These are phyloP conservation scores for Ascomycota sp. DNA, from an alignment of 2,329 filamentous ascomycete species.

Conservation along the genomic window DNA sequence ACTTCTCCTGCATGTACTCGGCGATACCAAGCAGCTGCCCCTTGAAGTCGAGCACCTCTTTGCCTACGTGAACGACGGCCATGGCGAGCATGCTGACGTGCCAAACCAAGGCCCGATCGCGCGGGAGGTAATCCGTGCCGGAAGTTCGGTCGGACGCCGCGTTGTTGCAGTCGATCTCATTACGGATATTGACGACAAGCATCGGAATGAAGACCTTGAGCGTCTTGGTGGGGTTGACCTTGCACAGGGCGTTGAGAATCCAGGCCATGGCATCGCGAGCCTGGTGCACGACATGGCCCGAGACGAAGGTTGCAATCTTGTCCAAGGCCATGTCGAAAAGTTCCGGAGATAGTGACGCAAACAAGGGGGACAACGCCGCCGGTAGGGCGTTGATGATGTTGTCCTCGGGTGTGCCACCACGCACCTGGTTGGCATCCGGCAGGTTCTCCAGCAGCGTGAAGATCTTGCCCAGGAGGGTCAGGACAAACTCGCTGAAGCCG, in stretches of 20 bases:
- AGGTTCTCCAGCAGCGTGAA: conserved; percentile 92
- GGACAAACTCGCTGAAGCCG: conserved; percentile 79
- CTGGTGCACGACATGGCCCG: conserved; percentile 89
- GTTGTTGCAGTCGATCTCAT: conserved; percentile 91
- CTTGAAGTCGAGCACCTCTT: conserved; percentile 74
- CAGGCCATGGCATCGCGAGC: conserved; percentile 96
- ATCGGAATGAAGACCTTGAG: conserved; percentile 80
- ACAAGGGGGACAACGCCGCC: conserved; percentile 73
- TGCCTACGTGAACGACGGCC: conserved; percentile 90
- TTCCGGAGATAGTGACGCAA: conserved; percentile 78
- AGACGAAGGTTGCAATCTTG: conserved; percentile 81
- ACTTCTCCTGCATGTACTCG: conserved; percentile 90
- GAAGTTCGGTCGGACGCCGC: conserved; percentile 88
- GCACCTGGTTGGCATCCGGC: conserved; percentile 71
- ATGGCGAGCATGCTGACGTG: conserved; percentile 93
- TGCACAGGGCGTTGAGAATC: conserved; percentile 90
- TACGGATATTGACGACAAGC: conserved; percentile 76
- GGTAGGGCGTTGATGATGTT: conserved; percentile 92
- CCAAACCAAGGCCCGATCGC: conserved; percentile 88
- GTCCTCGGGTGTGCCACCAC: conserved; percentile 84
- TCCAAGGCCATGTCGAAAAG: conserved; percentile 82
- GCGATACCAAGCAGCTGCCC: conserved; percentile 80
- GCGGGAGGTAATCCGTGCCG: conserved; percentile 77
- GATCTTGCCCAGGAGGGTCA: conserved; percentile 78
- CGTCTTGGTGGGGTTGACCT: conserved; percentile 85